These are phyloP conservation scores for Fusarium circinatum DNA, from an alignment of 2,329 filamentous ascomycete genomes.

Conservation along the genomic window DNA sequence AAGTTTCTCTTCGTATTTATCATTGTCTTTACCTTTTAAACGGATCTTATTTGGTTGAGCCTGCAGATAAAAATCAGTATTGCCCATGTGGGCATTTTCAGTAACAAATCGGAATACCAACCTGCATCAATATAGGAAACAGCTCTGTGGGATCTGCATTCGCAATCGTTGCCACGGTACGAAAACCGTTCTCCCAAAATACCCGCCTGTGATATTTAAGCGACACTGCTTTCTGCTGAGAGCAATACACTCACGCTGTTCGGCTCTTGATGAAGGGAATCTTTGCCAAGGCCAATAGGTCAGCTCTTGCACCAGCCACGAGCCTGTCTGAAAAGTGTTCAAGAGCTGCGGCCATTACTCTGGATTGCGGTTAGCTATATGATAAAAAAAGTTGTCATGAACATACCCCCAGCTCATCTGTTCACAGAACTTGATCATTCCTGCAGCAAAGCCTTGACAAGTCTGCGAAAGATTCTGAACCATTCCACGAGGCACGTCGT, in stretches of 20 bases:
- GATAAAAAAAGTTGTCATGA: not conserved
- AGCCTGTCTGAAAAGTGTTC: slow-evolving; percentile 81
- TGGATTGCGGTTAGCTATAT: slow-evolving; percentile 45
- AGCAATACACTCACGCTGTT: slow-evolving; percentile 65
- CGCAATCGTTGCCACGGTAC: slow-evolving; percentile 72
- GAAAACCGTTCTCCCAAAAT: slow-evolving; percentile 82
- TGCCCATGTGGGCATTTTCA: not conserved
- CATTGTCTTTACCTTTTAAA: slow-evolving; percentile 63
- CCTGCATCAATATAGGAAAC: slow-evolving; percentile 77
- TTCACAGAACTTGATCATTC: slow-evolving; percentile 83
- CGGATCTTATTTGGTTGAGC: slow-evolving; percentile 74
- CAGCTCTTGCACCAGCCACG: slow-evolving; percentile 75
- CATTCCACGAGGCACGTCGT: slow-evolving; percentile 73
- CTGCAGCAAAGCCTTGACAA: slow-evolving; percentile 81
- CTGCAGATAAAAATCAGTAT: slow-evolving; percentile 48
- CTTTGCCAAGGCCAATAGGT: slow-evolving; percentile 75
- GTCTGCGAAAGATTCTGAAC: slow-evolving; percentile 79
- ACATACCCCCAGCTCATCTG: slow-evolving; percentile 77
- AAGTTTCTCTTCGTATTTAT: slow-evolving; percentile 72
- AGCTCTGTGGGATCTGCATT: slow-evolving; percentile 75
- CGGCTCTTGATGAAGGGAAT: slow-evolving; percentile 81
- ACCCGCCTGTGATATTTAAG: slow-evolving; percentile 54
- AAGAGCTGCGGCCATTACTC: slow-evolving; percentile 75
- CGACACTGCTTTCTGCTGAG: not conserved
- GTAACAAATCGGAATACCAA: slow-evolving; percentile 46